phyloP scores from a whole-genome alignment of 805 yeast species.

The Ogataea haglerorum region DNA sequence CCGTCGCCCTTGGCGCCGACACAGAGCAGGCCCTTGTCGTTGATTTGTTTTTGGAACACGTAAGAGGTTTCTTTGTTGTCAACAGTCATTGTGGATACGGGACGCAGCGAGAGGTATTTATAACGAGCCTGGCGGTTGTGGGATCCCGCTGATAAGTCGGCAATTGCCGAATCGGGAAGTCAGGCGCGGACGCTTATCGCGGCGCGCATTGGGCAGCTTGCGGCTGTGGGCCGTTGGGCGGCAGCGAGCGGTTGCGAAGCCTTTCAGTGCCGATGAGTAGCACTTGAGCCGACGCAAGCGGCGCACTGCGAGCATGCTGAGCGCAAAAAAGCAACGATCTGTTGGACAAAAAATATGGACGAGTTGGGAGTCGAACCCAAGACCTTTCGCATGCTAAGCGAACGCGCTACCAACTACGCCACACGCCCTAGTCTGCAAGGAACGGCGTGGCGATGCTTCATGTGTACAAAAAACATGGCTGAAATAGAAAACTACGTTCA shows the following conservation, averaged over 20 bases:
- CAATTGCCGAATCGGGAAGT: constrained; percentile 9
- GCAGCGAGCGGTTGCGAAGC: no score
- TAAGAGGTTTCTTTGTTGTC: constrained; percentile 30
- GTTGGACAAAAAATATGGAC: constrained; percentile 39
- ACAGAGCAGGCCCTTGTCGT: constrained; percentile 37
- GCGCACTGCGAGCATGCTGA: no score
- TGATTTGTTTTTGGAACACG: constrained; percentile 42
- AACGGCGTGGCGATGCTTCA: not conserved
- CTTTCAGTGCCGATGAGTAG: no score
- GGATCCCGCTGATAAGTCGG: constrained; percentile 12
- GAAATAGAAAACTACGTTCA: no score
- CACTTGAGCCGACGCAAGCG: no score
- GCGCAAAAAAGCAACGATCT: not conserved
- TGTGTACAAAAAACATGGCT: not conserved
- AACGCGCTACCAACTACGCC: constrained; percentile 81
- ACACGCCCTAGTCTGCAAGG: constrained; percentile 49
- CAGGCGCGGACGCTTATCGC: not conserved
- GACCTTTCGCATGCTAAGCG: constrained; percentile 80
- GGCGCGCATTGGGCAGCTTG: not conserved
- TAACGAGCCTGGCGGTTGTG: constrained; percentile 2
- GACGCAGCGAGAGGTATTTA: not conserved
- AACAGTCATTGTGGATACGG: constrained; percentile 23
- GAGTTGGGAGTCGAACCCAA: constrained; percentile 76
- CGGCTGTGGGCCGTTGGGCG: not conserved
- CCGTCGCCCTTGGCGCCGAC: constrained; percentile 45